phyloP scores from a whole-genome alignment of 1,284 basidiomycete species.

The Uromyces viciae-fabae region DNA sequence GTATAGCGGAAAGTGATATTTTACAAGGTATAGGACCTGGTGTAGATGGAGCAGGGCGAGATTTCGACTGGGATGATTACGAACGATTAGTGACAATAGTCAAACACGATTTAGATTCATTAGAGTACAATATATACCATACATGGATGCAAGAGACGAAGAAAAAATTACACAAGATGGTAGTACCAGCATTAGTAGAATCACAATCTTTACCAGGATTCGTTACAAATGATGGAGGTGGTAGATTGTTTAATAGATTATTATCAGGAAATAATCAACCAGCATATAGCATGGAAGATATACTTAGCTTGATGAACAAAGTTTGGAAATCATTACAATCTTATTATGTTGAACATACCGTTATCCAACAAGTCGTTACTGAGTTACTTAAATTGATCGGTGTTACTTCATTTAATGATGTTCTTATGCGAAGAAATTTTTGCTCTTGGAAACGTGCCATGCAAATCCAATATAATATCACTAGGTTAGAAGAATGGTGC shows the following conservation, averaged over 20 bases:
- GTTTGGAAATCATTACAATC: slow-evolving; percentile 98
- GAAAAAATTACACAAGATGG: slow-evolving; percentile 95
- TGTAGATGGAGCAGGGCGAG: slow-evolving; percentile 75
- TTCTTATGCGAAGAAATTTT: slow-evolving; percentile 97
- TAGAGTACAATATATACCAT: slow-evolving; percentile 99
- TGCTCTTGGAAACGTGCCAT: slow-evolving; percentile 99
- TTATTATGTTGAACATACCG: slow-evolving; percentile 97
- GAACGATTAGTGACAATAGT: slow-evolving; percentile 94
- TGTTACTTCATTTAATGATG: slow-evolving; percentile 95
- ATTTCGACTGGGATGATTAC: slow-evolving; percentile 96
- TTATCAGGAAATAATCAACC: slow-evolving; percentile 74
- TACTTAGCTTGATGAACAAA: slow-evolving; percentile 92
- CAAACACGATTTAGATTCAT: slow-evolving; percentile 95
- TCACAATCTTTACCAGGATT: slow-evolving; percentile 97
- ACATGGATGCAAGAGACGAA: slow-evolving; percentile 99
- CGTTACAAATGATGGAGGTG: slow-evolving; percentile 83
- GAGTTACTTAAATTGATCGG: slow-evolving; percentile 95
- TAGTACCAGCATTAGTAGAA: slow-evolving; percentile 95
- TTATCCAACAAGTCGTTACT: slow-evolving; percentile 93
- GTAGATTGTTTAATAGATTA: slow-evolving; percentile 87
- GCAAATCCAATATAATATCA: slow-evolving; percentile 99
- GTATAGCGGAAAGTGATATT: slow-evolving; percentile 96
- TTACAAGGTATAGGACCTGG: slow-evolving; percentile 95
- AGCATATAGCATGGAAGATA: slow-evolving; percentile 98
- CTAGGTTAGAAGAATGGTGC: slow-evolving; percentile 81